Evolutionary conservation across 2,329 filamentous ascomycete genomes (phyloP), one percentile per base, ranked within the genome.

Genomic region (Cyphellophora europaea): DNA sequence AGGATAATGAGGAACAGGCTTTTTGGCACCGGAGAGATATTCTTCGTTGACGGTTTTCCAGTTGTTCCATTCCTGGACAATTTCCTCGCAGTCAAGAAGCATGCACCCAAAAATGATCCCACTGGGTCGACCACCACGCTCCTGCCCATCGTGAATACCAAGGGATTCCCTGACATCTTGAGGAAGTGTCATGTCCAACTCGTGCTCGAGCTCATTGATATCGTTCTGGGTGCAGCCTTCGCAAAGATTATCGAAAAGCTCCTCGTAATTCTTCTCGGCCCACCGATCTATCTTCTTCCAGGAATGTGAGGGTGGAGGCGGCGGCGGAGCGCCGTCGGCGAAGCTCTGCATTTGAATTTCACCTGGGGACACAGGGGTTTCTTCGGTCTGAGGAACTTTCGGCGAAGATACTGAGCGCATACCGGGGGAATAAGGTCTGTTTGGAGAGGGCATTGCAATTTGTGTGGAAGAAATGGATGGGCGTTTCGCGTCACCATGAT

Each of bases 301-400:
- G 11, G 89, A 93, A 63, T 95, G 88, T 32, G 68, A 60, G 25
- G 93, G 79, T 5, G 91, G 87, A 2, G 91, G 91, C 5, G 91
- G 77, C 3, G 91, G 91, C 2, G 91, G 88, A 15, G 86, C 72
- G 37, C 91, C 91, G 48, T 95, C 88, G 52, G 82, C 78, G 63
- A 98, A 98, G 43, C 82, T 82, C 63, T 95, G 91, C 85, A 98
- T 91, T 49, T 82, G 89, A 43, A 98, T 94, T 59, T 95, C 89
- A 46, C 84, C 83, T 4, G 64, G 76, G 64, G 63, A 77, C 48
- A 79, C 73, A 8, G 30, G 15, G 12, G 41, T 38, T 19, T 48
- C 45, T 21, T 48, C 47, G 12, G 39, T 27, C 13, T 35, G 34
- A n/a, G 41, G 36, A 14, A 18, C 31, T 38, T 47, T 48, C 10